phyloP scores from a whole-genome alignment of 179 eudicot species.

The Sideroxylon spinosum region DNA sequence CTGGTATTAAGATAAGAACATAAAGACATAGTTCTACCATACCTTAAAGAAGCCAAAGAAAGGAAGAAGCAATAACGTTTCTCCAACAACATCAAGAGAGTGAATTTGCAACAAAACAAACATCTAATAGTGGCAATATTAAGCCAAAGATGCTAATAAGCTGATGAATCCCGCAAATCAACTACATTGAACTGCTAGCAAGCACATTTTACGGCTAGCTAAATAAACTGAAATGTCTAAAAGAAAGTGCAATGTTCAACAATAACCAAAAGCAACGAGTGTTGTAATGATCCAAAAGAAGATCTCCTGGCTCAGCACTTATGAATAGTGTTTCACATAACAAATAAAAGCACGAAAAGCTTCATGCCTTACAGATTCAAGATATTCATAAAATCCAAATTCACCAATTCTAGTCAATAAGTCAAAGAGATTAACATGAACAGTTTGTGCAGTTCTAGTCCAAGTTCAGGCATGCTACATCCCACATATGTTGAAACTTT shows the following conservation, averaged over 20 bases:
- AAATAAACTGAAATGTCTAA: not conserved
- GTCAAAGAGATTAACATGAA: not conserved
- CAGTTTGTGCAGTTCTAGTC: not conserved
- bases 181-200: not conserved
- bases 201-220: not conserved
- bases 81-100: not conserved
- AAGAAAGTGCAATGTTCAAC: not conserved
- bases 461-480: conserved; percentile 1
- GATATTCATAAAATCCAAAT: not conserved
- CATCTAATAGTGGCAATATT: not conserved
- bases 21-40: not conserved
- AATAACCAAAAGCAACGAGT: not conserved
- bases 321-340: no score
- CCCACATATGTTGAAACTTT: not conserved
- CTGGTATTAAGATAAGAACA: conserved; percentile 31
- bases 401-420: not conserved
- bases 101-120: conserved; percentile 10
- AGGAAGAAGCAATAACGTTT: not conserved
- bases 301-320: no score
- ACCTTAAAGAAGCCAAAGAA: not conserved
- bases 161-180: not conserved
- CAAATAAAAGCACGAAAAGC: not conserved
- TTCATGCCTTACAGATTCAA: not conserved
- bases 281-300: no score
- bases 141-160: conserved; percentile 7